Evolutionary conservation across 768 basidiomycete species (phyloP), one percentile per base, ranked within the genome.

Genomic region (Xerocomellus dryophilus): DNA sequence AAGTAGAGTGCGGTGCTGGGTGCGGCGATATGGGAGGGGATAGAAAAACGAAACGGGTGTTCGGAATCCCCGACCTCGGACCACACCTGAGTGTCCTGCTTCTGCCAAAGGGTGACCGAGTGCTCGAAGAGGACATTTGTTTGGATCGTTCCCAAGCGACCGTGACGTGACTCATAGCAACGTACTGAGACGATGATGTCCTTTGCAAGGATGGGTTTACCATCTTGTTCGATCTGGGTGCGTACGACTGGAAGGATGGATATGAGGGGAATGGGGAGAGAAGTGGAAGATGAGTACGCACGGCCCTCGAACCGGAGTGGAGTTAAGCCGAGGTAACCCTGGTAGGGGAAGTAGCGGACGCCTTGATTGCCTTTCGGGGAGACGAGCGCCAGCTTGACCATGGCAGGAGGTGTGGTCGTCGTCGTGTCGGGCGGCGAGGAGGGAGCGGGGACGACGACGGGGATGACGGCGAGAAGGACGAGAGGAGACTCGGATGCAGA

Each of bases 251-350:
- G 60, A 51, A 60, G 53, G 20, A 48, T 6, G 14, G n/a, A 6
- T 53, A 9, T 51, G 58, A 57, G 51, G 17, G 34, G 41, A 3
- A 7, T 12, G 42, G 20, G 12, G 31, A 2, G 52, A 29, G 42
- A 55, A 43, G 23, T 42, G 40, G 54, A 47, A 56, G 42, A 56
- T 21, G 42, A 40, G 43, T 18, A 78, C 82, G 61, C 53, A 85
- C 86, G 71, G 70, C 91, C 91, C 73, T 90, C 86, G 63, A 90
- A 80, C 63, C 79, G 81, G 72, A 93, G 75, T 51, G 86, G 83
- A 41, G 88, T 91, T 65, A 93, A 78, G 59, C 88, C 91, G 60
- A 93, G 84, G 72, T 83, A 86, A 66, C 91, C 91, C 50, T 74
- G 71, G 76, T 82, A 75, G 46, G 91, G 90, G 70, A 89, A 93